Conservation (phyloP, 352 stramenopile species). For the Phytophthora cactorum region DNA sequence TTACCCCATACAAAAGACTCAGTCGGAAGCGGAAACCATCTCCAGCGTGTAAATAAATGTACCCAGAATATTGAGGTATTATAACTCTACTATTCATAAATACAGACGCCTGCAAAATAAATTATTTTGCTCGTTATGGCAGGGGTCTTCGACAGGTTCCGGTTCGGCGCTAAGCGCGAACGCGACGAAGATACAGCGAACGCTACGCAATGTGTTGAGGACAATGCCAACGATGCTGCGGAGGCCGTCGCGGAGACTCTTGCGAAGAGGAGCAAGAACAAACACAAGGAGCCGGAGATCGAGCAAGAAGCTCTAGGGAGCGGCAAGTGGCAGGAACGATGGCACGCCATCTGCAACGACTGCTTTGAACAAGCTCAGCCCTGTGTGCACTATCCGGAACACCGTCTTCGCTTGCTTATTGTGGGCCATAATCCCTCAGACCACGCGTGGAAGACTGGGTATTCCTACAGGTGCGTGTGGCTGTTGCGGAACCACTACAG, state of each 20-base stretch:
- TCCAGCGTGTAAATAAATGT: no score
- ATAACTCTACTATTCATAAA: no score
- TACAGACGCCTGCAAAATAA: no score
- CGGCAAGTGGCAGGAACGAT: constrained; percentile 84
- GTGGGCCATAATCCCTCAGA: constrained; percentile 91
- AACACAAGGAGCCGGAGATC: constrained; percentile 5
- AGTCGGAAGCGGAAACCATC: no score
- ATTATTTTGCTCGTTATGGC: constrained; percentile 15
- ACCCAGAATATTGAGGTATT: background rate
- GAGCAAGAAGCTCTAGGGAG: background rate
- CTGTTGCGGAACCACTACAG: no score
- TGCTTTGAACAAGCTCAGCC: constrained; percentile 60
- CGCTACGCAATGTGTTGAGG: background rate
- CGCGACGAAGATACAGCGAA: constrained; percentile 18
- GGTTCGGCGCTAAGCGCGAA: constrained; percentile 61
- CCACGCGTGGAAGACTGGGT: constrained; percentile 85
- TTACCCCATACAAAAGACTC: no score
- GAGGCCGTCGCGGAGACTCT: background rate
- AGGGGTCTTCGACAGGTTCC: constrained; percentile 64
- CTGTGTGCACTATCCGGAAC: constrained; percentile 73
- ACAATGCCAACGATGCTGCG: background rate
- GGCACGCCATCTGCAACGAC: constrained; percentile 73
- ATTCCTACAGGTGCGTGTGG: constrained; percentile 58
- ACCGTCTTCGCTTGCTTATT: constrained; percentile 79
- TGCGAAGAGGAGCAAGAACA: constrained; percentile 22